Percentiles rank a stretch among this genome's conserved stretches.
phyloP scores from a whole-genome alignment of 148 eudicot species.

The Beta vulgaris region DNA sequence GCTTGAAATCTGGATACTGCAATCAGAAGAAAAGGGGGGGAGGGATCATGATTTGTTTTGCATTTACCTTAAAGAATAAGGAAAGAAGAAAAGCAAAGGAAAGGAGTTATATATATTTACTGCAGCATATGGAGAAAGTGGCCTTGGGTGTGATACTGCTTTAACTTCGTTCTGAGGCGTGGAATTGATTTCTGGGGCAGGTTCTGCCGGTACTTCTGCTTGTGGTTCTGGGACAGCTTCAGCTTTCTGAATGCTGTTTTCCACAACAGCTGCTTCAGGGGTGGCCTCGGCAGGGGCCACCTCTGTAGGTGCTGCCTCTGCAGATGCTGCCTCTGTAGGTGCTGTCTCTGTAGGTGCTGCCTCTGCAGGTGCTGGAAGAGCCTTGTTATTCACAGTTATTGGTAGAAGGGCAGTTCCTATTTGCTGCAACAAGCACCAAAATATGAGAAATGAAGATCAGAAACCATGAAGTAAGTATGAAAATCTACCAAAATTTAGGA shows the following conservation, averaged over 20 bases:
- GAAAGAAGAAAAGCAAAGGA: neutral
- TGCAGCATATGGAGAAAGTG: slow-evolving; percentile 82
- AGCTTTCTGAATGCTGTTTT: slow-evolving; percentile 6
- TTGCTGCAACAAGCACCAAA: slow-evolving; percentile 41
- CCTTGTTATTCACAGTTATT: slow-evolving; percentile 35
- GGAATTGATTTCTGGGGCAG: slow-evolving; percentile 54
- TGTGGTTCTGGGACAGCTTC: slow-evolving; percentile 38
- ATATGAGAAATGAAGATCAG: neutral
- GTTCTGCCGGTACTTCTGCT: slow-evolving; percentile 41
- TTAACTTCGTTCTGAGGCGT: slow-evolving; percentile 50
- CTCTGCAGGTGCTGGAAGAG: slow-evolving; percentile 78
- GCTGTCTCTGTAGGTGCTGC: slow-evolving; percentile 62
- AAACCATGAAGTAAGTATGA: neutral
- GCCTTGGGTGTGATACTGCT: slow-evolving; percentile 47
- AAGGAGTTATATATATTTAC: slow-evolving; percentile 34
- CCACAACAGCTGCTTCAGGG: slow-evolving; percentile 22
- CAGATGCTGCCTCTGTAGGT: slow-evolving; percentile 69
- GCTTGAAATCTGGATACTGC: slow-evolving; percentile 97
- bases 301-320: too few relatives aligned
- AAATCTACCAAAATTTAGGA: neutral
- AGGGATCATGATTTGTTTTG: neutral
- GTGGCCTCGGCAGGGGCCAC: too few relatives aligned
- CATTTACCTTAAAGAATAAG: neutral
- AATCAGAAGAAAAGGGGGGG: slow-evolving; percentile 16
- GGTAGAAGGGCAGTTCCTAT: slow-evolving; percentile 89